Evolutionary conservation across 164 flowering plant genomes (phyloP), one percentile per base, ranked within the genome.

Genomic region (Cinnamomum chago): DNA sequence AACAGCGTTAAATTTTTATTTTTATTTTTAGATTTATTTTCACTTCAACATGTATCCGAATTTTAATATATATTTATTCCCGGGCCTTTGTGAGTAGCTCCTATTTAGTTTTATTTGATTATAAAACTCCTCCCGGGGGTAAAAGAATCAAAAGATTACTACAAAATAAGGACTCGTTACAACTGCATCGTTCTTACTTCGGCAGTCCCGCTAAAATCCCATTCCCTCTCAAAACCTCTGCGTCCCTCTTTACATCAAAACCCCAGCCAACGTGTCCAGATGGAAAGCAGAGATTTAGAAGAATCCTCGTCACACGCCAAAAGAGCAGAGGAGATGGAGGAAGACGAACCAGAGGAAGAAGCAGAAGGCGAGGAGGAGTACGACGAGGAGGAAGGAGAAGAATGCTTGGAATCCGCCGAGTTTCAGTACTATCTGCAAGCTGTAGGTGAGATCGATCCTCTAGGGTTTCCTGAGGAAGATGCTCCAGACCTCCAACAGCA

Each of bases 361-460:
- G 76, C 11, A 11, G 79, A 76, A 18, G 79, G 79, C 33, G 82
- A 68, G 11, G 85, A 68, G 65, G 81, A 77, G 3, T 83, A n/a
- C 22, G 83, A 70, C 9, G 83, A 76, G 13, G 83, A 67, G 2
- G 81, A 70, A 11, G 88, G 74, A 7, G 87, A 78, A 3, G 84
- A 75, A 0, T 85, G 66, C 2, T 85, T 75, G 28, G 90, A 76
- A 22, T 88, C 79, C 2, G 88, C 78, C 1, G 87, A 76, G 24
- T 84, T 76, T 1, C 86, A 77, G 22, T 84, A 79, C 68, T 70
- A 52, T 0, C 77, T 87, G 47, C 81, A 78, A 35, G 88, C 89
- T 24, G 81, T 83, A 58, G 87, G 82, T 0, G 91, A 85, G 58
- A 81, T 84, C 76, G 84, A 87, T 68, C 91, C 93, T 0, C 72